Conservation (phyloP, 2,329 filamentous ascomycete genomes). For the Plectosphaerella plurivora region DNA sequence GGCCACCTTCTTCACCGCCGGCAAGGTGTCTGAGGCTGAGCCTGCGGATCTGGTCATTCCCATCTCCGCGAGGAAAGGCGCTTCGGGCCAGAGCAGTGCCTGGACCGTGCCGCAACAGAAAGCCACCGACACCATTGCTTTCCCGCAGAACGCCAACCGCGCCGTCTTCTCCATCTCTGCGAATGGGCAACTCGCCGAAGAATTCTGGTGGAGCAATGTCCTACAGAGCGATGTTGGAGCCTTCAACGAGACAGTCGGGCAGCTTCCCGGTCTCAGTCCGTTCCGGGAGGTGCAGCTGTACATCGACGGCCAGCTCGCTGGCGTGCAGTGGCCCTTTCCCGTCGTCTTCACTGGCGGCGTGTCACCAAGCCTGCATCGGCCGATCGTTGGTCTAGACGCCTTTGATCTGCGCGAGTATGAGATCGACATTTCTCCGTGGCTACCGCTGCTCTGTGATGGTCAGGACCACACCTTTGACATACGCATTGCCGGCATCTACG, state of each 20-base stretch:
- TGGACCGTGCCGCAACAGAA: constrained; percentile 63
- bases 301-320: constrained; percentile 69
- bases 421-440: constrained; percentile 76
- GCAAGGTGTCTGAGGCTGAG: not conserved
- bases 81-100: constrained; percentile 52
- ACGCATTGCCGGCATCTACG: constrained; percentile 59
- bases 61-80: constrained; percentile 51
- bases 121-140: constrained; percentile 51
- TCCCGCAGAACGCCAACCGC: constrained; percentile 63
- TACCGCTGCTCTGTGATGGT: constrained; percentile 65
- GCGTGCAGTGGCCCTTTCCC: constrained; percentile 77
- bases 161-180: constrained; percentile 74
- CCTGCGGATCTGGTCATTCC: constrained; percentile 66
- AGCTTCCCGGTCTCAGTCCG: constrained; percentile 63
- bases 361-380: constrained; percentile 71
- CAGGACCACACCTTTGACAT: constrained; percentile 63
- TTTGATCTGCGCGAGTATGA: constrained; percentile 78
- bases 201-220: constrained; percentile 84
- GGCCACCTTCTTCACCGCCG: constrained; percentile 61
- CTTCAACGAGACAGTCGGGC: constrained; percentile 53
- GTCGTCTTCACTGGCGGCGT: constrained; percentile 80
- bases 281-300: constrained; percentile 75
- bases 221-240: constrained; percentile 54
- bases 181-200: constrained; percentile 70
- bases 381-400: constrained; percentile 72